Evolutionary conservation across 2,329 filamentous ascomycete species (phyloP).

Genomic region (Incumbomyces lentus): DNA sequence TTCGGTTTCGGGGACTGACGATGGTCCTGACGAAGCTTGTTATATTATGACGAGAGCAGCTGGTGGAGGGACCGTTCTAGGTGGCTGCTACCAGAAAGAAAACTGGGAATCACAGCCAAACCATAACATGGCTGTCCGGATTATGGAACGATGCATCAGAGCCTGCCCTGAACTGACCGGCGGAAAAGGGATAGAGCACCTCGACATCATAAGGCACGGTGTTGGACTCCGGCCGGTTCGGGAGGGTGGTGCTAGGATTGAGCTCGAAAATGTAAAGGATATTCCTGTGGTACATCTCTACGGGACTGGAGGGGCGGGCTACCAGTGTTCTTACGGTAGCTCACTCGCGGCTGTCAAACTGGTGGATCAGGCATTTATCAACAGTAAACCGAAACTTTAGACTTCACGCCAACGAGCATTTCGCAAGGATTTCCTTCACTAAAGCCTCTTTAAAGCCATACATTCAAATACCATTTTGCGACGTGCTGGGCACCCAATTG

Average conservation of each 20-base stretch:
- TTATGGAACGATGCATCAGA: too few species aligned
- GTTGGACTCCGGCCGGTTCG: conserved; percentile 72
- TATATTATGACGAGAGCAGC: conserved; percentile 73
- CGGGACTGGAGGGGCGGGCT: conserved; percentile 47
- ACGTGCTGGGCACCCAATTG: too few species aligned
- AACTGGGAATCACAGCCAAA: conserved; percentile 41
- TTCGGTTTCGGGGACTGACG: conserved; percentile 60
- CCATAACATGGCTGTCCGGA: too few species aligned
- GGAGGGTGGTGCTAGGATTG: conserved; percentile 62
- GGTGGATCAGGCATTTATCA: conserved; percentile 44
- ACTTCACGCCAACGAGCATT: too few species aligned
- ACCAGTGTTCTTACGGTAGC: conserved; percentile 57
- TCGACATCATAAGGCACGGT: conserved; percentile 71
- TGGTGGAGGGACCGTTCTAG: conserved; percentile 70
- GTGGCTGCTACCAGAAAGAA: conserved; percentile 70
- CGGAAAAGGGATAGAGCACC: conserved; percentile 58
- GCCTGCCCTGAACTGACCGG: conserved; percentile 40
- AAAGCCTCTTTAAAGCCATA: too few species aligned
- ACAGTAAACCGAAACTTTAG: too few species aligned
- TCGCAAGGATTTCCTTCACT: too few species aligned
- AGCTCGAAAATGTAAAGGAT: conserved; percentile 56
- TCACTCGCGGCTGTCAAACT: conserved; percentile 55
- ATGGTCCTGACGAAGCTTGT: conserved; percentile 58
- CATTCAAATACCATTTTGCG: too few species aligned
- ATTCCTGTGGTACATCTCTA: conserved; percentile 53